Evolutionary conservation across 495 filamentous ascomycete genomes (phyloP).

Genomic region (Cenococcum geophilum): DNA sequence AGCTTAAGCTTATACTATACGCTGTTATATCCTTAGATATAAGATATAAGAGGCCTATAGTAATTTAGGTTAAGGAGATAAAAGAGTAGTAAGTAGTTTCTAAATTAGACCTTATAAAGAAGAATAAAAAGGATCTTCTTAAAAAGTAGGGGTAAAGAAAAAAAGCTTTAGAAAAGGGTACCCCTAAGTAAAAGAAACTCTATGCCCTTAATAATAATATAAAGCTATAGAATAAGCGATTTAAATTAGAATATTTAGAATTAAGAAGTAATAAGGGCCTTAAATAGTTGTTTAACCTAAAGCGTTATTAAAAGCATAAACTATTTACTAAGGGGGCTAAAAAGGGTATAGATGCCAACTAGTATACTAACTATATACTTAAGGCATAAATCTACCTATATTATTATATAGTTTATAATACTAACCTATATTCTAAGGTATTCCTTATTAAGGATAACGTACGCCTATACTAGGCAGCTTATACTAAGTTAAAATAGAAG

Average conservation of each 20-base stretch:
- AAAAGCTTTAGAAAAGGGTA: not conserved
- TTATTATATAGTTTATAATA: not conserved
- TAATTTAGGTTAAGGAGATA: too few relatives aligned
- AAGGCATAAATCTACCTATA: not conserved
- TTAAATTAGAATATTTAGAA: not conserved
- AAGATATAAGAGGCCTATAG: too few relatives aligned
- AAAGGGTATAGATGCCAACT: not conserved
- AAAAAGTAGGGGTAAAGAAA: not conserved
- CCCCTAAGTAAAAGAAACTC: not conserved
- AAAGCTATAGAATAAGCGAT: not conserved
- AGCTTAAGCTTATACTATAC: too few relatives aligned
- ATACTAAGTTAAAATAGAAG: not conserved
- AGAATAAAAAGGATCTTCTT: not conserved
- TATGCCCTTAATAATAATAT: not conserved
- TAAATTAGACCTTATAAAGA: not conserved
- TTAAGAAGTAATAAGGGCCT: not conserved
- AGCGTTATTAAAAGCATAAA: not conserved
- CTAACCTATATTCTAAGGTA: not conserved
- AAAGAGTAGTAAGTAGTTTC: conserved; percentile 25
- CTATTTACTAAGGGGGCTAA: not conserved
- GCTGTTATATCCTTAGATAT: too few relatives aligned
- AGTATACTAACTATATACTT: not conserved
- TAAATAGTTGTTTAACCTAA: not conserved
- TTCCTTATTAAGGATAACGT: not conserved
- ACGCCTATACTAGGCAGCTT: not conserved